Conservation (phyloP, 768 basidiomycete species). For the Lactarius hengduanensis region DNA sequence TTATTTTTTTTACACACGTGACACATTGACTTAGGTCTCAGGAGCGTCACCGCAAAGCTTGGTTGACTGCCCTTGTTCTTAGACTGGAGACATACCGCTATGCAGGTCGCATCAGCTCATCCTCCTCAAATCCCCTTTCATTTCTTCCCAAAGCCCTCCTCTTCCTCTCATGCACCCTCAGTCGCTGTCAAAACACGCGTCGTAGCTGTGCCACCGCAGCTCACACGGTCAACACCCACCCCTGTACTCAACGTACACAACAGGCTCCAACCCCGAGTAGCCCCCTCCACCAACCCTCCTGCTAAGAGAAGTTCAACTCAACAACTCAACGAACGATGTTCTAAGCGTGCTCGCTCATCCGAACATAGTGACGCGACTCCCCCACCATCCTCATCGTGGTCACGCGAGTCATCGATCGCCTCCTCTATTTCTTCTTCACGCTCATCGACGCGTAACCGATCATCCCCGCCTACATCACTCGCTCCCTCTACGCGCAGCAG, state of each 20-base stretch:
- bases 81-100: background rate
- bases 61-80: background rate
- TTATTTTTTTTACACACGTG: background rate
- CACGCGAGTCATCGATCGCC: slow-evolving; percentile 25
- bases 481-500: slow-evolving; percentile 39
- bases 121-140: slow-evolving; percentile 26
- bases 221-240: background rate
- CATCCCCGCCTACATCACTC: slow-evolving; percentile 30
- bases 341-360: slow-evolving; percentile 27
- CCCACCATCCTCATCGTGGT: slow-evolving; percentile 7
- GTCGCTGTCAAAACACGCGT: slow-evolving; percentile 35
- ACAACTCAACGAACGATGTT: background rate
- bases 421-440: slow-evolving; percentile 29
- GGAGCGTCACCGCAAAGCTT: background rate
- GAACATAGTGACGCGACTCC: slow-evolving; percentile 26
- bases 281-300: slow-evolving; percentile 3
- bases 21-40: background rate
- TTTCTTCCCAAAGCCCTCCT: slow-evolving; percentile 37
- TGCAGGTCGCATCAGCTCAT: slow-evolving; percentile 23
- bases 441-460: slow-evolving; percentile 31
- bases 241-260: background rate
- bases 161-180: slow-evolving; percentile 26
- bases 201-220: slow-evolving; percentile 29
- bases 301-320: slow-evolving; percentile 10
- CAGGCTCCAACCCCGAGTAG: slow-evolving; percentile 10